Evolutionary conservation across 140 eudicot species (phyloP).

Genomic region (Cichorium intybus): DNA sequence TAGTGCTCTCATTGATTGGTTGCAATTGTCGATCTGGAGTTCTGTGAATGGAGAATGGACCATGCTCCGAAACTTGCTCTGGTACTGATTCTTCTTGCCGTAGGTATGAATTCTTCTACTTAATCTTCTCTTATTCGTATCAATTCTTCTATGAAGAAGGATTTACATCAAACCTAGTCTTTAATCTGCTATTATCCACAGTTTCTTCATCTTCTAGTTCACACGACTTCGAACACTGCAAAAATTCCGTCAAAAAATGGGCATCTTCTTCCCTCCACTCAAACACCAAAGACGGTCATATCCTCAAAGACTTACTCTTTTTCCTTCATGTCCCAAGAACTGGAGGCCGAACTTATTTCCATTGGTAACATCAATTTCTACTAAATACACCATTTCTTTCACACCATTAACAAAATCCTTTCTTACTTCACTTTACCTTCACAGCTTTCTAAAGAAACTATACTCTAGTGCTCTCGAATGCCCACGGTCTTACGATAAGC

Average conservation of each 20-base stretch:
- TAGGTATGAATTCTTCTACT: constrained; percentile 38
- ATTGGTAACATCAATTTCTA: constrained; percentile 47
- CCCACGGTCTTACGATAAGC: constrained; percentile 90
- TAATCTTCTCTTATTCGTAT: background rate
- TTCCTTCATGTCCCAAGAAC: constrained; percentile 95
- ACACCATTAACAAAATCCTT: background rate
- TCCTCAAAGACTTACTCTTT: constrained; percentile 67
- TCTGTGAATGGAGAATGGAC: constrained; percentile 40
- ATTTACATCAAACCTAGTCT: background rate
- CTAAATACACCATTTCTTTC: background rate
- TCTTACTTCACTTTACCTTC: background rate
- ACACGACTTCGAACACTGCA: constrained; percentile 54
- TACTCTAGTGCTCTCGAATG: constrained; percentile 63
- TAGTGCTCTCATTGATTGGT: constrained; percentile 15
- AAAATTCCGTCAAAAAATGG: constrained; percentile 63
- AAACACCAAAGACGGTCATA: constrained; percentile 60
- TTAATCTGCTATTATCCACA: background rate
- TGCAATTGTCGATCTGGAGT: constrained; percentile 11
- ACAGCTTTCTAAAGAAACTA: constrained; percentile 72
- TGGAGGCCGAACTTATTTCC: constrained; percentile 89
- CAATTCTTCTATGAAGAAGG: background rate
- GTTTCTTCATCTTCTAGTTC: constrained; percentile 38
- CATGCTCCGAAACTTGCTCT: constrained; percentile 27
- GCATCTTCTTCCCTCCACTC: constrained; percentile 61
- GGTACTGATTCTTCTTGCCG: constrained; percentile 42